Evolutionary conservation across 495 filamentous ascomycete species (phyloP).

Genomic region (Diplogelasinospora grovesii): DNA sequence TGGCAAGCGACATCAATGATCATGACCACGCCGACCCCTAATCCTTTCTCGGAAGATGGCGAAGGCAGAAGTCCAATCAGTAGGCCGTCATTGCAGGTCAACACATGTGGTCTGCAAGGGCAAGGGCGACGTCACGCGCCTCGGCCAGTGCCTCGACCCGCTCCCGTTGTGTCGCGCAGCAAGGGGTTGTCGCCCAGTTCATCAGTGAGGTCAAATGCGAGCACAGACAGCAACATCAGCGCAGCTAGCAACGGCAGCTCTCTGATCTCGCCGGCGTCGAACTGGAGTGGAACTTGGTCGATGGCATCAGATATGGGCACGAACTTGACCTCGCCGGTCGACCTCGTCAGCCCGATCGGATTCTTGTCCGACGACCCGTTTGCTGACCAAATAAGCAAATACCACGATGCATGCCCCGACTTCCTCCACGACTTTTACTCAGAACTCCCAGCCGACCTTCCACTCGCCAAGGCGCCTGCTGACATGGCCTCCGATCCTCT

Average conservation of each 20-base stretch:
- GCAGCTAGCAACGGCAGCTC: constrained; percentile 25
- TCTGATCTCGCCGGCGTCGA: constrained; percentile 28
- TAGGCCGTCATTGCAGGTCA: constrained; percentile 23
- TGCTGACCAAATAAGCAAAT: constrained; percentile 8
- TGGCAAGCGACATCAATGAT: constrained; percentile 16
- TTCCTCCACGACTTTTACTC: constrained; percentile 22
- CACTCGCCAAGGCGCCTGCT: constrained; percentile 3
- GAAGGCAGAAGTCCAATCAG: neutral
- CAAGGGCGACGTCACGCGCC: constrained; percentile 17
- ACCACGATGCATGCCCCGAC: constrained; percentile 10
- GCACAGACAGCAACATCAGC: constrained; percentile 26
- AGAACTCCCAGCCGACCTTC: constrained; percentile 32
- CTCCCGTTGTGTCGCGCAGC: constrained; percentile 14
- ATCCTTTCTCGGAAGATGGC: constrained; percentile 7
- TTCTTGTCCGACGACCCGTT: constrained; percentile 18
- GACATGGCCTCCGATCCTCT: constrained; percentile 21
- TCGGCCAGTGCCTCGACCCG: constrained; percentile 14
- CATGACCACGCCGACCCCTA: neutral
- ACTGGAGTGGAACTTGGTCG: constrained; percentile 31
- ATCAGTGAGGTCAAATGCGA: constrained; percentile 32
- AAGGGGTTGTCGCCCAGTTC: constrained; percentile 33
- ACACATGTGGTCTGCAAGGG: constrained; percentile 21
- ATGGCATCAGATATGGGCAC: constrained; percentile 24
- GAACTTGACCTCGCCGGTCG: constrained; percentile 25
- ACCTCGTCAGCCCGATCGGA: too few relatives aligned